Base-by-base conservation (phyloP, 257 asterid genomes). In the Gardenia jasminoides region DNA sequence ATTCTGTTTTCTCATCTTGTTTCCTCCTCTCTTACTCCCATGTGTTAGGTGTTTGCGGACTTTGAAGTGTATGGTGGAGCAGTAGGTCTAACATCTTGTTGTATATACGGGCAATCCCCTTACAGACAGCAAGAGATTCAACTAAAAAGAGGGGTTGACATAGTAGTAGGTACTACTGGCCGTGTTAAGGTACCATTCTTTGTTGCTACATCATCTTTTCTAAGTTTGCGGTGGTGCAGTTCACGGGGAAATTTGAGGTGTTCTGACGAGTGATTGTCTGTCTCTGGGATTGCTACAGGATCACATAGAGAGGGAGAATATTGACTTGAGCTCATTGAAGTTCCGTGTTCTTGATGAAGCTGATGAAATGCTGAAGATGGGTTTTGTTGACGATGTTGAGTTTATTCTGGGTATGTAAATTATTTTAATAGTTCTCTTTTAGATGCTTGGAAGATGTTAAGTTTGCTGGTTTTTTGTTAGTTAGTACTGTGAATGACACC, bases 311-410 rank as follows among this genome's bases (percentile, higher is more conserved):
- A 91, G 96, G 86, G 96, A 94, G 50, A 92, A 88, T 83, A 79
- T 96, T 67, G 94, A 96, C 88, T 91, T 96, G 47, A 81, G 97
- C 76, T 70, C 88, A 36, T 85, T 96, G 62, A 88, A 89, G 90
- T 96, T 96, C 81, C 94, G 99, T 46, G 97, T 93, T 6, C 99
- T 96, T 81, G 99, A 96, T 43, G 99, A 96, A 87, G 97, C 98
- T 72, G 99, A 96, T 92, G 99, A 96, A 85, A 96, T 96, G 99
- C 82, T 96, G 88, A 91, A 94, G 84, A 96, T 96, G 97, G 99
- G 99, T 75, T 96, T 96, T 86, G 99, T 96, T 76, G 99, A 96
- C 24, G 99, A 96, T 62, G 99, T 96, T 80, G 99, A 96, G 84
- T 90, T 96, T 67, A 93, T 96, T 88, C 93, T 96, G 59, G 97